Evolutionary conservation across 192 early-diverging fungal genomes (phyloP), one percentile per base, ranked within the genome.

Genomic region (Diversispora eburnea): DNA sequence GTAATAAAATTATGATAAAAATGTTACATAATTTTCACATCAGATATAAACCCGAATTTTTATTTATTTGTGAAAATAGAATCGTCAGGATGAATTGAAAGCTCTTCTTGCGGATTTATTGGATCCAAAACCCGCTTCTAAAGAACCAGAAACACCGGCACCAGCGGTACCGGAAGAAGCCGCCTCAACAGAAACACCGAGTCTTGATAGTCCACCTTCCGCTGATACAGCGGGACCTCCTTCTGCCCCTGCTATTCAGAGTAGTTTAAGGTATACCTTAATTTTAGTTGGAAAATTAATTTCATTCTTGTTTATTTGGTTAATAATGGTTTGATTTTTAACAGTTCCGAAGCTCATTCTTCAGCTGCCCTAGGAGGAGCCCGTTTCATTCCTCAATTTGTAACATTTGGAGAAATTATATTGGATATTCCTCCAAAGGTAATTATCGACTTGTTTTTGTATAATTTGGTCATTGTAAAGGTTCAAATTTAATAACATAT

Each of bases 371-470:
- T 33, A 51, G 13, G 54, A 46, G 65, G 64, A 15, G 42, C 57
- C 3, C 43, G 78, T 4, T 75, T 80, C 65, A 83, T 89, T 69
- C 88, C 88, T 20, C 88, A 88, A 70, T 87, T 97, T 61, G 82
- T 79, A 7, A 85, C 87, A 20, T 83, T 87, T 12, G 91, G 93
- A 61, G 84, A 91, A 54, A 85, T 91, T 33, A 78, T 95, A 46
- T 85, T 95, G 60, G 97, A 99, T 77, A 85, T 95, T 75, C 84
- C 94, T 66, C 93, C 97, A 12, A 84, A 84, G 81, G 95, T 92
- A 12, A 48, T 13, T 47, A 66, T n/a, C 22, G 20, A 58, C 10
- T 58, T 45, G 61, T 15, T 39, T 55, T 13, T 17, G 5, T 45
- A 3, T 72, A 47, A 49, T 12, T 5, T 63, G 10, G 12, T 42